Evolutionary conservation across 2,329 filamentous ascomycete genomes (phyloP), one percentile per base, ranked within the genome.

Genomic region (Drechslerella coelobrocha): DNA sequence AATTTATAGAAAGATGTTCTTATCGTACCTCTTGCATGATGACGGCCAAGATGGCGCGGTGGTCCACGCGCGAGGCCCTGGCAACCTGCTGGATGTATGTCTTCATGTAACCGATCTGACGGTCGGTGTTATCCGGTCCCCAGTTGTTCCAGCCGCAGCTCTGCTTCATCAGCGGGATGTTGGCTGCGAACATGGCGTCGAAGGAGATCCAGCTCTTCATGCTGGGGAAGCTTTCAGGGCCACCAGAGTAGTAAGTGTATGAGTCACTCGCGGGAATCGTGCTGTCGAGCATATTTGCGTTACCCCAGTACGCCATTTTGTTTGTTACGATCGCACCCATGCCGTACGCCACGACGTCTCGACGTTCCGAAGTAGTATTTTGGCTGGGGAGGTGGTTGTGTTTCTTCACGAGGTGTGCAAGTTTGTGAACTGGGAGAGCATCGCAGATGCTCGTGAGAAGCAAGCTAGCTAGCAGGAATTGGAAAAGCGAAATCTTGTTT

Each of bases 1-100:
- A 68, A 26, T 29, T 29, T 14, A 26, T 43, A n/a, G 19, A 7
- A 26, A 5, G 2, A 19, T 24, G 23, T 21, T 29, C 12, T 7
- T 39, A 21, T 14, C 61, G 34, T 52, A 74, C 73, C 75, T 81
- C 80, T 74, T 81, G 78, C 78, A 81, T 80, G 71, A 81, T 80
- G 71, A 81, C 79, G 54, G 74, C 76, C 52, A 81, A 76, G 72
- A 80, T 78, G 47, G 80, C 76, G n/a, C 78, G 73, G 61, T 75
- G 69, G 60, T 79, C 79, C 51, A 81, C 78, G 37, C 52, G 45
- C 0, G 74, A 60, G 5, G 72, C 66, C 24, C 55, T 23, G 1
- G 73, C 60, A 31, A 74, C 71, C 29, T 71, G 37, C 54, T 62
- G 39, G 34, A 69, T 62, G 24, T 69, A 69, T 2, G 45, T 61